Evolutionary conservation across 176 grass and related monocot species (phyloP), one percentile per base, ranked within the genome.

Genomic region (Eragrostis curvula): DNA sequence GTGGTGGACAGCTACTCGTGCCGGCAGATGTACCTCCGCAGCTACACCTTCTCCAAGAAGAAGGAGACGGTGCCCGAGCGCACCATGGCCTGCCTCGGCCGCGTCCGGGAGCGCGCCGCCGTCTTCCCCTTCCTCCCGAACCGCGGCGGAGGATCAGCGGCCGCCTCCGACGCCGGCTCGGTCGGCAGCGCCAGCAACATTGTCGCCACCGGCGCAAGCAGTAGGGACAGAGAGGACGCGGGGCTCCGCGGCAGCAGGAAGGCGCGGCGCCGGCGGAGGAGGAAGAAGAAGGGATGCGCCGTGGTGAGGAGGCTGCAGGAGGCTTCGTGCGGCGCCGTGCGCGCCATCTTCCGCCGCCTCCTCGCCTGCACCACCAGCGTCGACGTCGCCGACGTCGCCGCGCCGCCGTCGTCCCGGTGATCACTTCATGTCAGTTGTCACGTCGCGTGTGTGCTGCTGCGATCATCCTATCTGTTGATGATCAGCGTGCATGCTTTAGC

Each of bases 1-100:
- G 92, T 96, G 29, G 96, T 99, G 76, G 96, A 99, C 70, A 91
- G 93, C 85, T 99, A 91, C 89, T 99, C 93, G 52, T 99, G 96
- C 72, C 80, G 96, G 64, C 96, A 99, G 87, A 89, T 96, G 73
- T 99, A 96, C 63, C 89, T 99, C 40, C 87, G 96, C 56, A 99
- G 96, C 76, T 99, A 99, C 89, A 99, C 91, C 36, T 99, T 99
- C 85, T 96, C 96, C 58, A 99, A 80, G 85, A 69, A 57, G 64
- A 85, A 93, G 89, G 96, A 99, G 85, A 93, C 60, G 21, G 83
- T 96, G 21, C 96, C 93, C 0, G 87, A 99, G 81, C 92, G 92
- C 84, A 99, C 93, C 30, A 89, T 91, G 57, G 84, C 89, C 12
- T 96, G 87, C 76, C 72, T 99, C 59, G 82, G 84, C 63, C 89